Evolutionary conservation across 805 yeast genomes (phyloP).

Genomic region (Candida khao-thaluensis): DNA sequence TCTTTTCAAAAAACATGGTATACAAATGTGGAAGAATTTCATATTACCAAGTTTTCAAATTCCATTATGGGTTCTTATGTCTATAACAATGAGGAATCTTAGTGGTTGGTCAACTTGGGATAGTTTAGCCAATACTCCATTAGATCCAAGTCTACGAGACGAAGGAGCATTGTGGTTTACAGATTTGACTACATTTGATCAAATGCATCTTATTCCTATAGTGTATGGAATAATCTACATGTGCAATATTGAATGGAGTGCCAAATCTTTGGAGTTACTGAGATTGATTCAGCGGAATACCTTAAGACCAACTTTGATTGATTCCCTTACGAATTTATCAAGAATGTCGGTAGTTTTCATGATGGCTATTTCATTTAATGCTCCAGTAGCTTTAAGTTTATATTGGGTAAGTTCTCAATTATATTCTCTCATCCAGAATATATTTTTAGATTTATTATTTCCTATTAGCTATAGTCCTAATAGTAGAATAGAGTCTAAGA

Average conservation of each 20-base stretch:
- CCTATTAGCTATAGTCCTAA: conserved; percentile 56
- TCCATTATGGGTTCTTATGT: conserved; percentile 82
- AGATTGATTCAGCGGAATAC: conserved; percentile 40
- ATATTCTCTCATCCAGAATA: conserved; percentile 74
- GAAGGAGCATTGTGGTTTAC: conserved; percentile 64
- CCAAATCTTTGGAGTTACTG: conserved; percentile 57
- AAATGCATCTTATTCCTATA: conserved; percentile 63
- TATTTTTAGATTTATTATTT: conserved; percentile 60
- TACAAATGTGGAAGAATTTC: conserved; percentile 79
- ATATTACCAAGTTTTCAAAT: conserved; percentile 77
- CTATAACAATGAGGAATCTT: conserved; percentile 69
- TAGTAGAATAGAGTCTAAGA: background rate
- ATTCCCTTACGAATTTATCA: conserved; percentile 66
- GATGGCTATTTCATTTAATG: conserved; percentile 82
- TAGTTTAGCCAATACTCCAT: conserved; percentile 38
- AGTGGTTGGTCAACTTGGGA: conserved; percentile 65
- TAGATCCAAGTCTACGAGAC: conserved; percentile 48
- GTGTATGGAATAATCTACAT: conserved; percentile 68
- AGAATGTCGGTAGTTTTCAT: conserved; percentile 74
- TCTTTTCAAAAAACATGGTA: conserved; percentile 63
- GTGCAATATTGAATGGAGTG: conserved; percentile 81
- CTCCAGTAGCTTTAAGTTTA: conserved; percentile 77
- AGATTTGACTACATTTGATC: conserved; percentile 62
- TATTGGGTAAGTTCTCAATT: conserved; percentile 89
- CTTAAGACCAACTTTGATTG: conserved; percentile 56